A percentile compares a stretch with the other conserved stretches of the same genome.
These are phyloP conservation scores for Cantharellus cinnabarinus DNA, from an alignment of 768 basidiomycete species.

Conservation along the genomic window DNA sequence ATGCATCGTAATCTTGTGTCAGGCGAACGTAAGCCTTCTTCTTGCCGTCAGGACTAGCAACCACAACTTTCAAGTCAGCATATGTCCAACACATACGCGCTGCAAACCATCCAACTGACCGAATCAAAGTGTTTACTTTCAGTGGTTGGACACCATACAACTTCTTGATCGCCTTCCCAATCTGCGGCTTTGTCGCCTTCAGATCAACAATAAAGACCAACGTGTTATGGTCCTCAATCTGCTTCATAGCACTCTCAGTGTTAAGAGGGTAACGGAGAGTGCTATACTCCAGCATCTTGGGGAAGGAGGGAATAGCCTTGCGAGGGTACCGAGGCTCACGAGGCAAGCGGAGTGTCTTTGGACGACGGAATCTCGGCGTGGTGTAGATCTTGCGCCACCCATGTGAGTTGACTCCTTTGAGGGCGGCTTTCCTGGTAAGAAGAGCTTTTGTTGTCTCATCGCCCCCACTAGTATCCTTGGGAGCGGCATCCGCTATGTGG, in stretches of 20 bases:
- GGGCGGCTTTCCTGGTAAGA: slow-evolving; percentile 87
- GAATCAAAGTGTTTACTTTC: slow-evolving; percentile 96
- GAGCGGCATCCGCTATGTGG: no score
- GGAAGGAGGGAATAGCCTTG: slow-evolving; percentile 78
- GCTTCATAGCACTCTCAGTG: slow-evolving; percentile 98
- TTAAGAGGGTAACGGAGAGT: slow-evolving; percentile 81
- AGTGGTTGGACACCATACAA: slow-evolving; percentile 91
- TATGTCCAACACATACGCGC: background rate
- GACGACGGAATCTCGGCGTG: slow-evolving; percentile 86
- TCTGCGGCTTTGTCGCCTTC: slow-evolving; percentile 93
- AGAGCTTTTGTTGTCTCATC: slow-evolving; percentile 44
- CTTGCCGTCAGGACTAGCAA: slow-evolving; percentile 75
- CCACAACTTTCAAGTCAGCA: background rate
- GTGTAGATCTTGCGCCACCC: slow-evolving; percentile 61
- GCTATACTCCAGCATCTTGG: slow-evolving; percentile 92
- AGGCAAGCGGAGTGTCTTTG: slow-evolving; percentile 72
- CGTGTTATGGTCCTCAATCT: slow-evolving; percentile 99
- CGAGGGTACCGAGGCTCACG: slow-evolving; percentile 89
- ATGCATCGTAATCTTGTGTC: slow-evolving; percentile 85
- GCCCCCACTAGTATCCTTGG: no score
- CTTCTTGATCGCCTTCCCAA: slow-evolving; percentile 99
- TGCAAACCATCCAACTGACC: slow-evolving; percentile 28
- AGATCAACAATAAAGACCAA: slow-evolving; percentile 95
- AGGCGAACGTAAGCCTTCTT: slow-evolving; percentile 98
- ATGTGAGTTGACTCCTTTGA: slow-evolving; percentile 67